These are phyloP conservation scores for Mrakia blollopis DNA, from an alignment of 768 basidiomycete species.

Conservation along the genomic window DNA sequence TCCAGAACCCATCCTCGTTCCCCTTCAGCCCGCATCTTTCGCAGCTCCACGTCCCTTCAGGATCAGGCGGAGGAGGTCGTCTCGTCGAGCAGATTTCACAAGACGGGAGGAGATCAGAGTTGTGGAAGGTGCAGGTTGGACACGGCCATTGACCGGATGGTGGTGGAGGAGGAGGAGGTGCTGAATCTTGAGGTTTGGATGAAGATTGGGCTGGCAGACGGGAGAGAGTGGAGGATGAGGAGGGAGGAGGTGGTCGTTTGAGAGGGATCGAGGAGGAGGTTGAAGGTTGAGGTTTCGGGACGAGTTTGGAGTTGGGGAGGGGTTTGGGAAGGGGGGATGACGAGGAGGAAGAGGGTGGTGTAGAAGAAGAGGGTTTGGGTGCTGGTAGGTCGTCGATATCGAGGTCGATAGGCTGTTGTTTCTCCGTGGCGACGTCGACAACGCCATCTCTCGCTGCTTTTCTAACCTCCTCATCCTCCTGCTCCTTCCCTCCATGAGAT, in stretches of 20 bases:
- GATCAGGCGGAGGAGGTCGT: neutral
- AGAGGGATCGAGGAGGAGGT: neutral
- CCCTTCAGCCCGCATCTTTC: neutral
- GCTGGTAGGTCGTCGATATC: neutral
- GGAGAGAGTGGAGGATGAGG: neutral
- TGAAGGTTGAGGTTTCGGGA: neutral
- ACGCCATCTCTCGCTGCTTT: conserved; percentile 23
- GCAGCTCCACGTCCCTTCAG: conserved; percentile 7
- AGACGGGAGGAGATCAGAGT: neutral
- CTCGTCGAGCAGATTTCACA: conserved; percentile 21
- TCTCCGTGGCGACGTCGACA: neutral
- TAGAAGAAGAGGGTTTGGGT: neutral
- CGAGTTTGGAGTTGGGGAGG: neutral
- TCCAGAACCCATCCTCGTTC: conserved; percentile 16
- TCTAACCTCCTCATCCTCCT: conserved; percentile 31
- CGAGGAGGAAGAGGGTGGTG: neutral
- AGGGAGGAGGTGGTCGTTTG: neutral
- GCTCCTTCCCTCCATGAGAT: conserved; percentile 33
- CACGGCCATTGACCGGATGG: conserved; percentile 18
- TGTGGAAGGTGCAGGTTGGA: conserved; percentile 29
- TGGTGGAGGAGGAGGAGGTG: neutral
- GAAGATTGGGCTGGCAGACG: no score
- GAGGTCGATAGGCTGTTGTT: neutral
- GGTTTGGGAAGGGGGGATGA: neutral
- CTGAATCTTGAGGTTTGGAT: neutral